Evolutionary conservation across 176 grass and related monocot genomes (phyloP).

Genomic region (Juncus inflexus): DNA sequence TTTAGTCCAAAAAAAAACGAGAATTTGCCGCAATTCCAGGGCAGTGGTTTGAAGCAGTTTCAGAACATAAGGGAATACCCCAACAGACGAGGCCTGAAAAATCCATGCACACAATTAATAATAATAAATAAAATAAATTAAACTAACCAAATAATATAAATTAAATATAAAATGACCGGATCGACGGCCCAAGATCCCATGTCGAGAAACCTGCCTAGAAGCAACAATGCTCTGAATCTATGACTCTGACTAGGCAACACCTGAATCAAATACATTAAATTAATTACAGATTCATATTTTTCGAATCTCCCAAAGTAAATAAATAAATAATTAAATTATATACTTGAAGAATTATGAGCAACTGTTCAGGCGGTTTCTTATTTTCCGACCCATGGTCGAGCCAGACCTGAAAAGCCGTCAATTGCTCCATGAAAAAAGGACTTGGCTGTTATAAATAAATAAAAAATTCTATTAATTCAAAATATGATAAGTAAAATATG

Average conservation of each 20-base stretch:
- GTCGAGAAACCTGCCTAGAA: slow-evolving; percentile 98
- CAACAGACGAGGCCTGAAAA: slow-evolving; percentile 80
- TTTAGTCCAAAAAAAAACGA: slow-evolving; percentile 99
- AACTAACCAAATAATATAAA: slow-evolving; percentile 14
- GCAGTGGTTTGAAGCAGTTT: slow-evolving; percentile 97
- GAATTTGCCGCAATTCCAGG: slow-evolving; percentile 85
- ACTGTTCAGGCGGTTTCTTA: slow-evolving; percentile 95
- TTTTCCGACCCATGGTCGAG: slow-evolving; percentile 89
- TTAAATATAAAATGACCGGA: slow-evolving; percentile 61
- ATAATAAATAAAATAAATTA: not conserved
- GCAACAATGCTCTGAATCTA: slow-evolving; percentile 91
- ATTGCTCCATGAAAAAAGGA: slow-evolving; percentile 89
- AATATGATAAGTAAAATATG: slow-evolving; percentile 12
- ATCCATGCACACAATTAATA: not conserved
- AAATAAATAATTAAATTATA: not conserved
- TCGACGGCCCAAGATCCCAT: slow-evolving; percentile 99
- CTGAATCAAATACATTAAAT: slow-evolving; percentile 39
- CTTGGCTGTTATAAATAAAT: slow-evolving; percentile 64
- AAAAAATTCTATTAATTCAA: slow-evolving; percentile 12
- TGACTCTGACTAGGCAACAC: slow-evolving; percentile 95
- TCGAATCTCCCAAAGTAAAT: not conserved
- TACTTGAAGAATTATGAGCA: slow-evolving; percentile 99
- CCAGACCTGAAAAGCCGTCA: slow-evolving; percentile 97
- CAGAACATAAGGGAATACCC: slow-evolving; percentile 94
- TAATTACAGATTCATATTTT: slow-evolving; percentile 3